Conservation (phyloP, 345 rosid species). For the Eucalyptus erythrocorys region DNA sequence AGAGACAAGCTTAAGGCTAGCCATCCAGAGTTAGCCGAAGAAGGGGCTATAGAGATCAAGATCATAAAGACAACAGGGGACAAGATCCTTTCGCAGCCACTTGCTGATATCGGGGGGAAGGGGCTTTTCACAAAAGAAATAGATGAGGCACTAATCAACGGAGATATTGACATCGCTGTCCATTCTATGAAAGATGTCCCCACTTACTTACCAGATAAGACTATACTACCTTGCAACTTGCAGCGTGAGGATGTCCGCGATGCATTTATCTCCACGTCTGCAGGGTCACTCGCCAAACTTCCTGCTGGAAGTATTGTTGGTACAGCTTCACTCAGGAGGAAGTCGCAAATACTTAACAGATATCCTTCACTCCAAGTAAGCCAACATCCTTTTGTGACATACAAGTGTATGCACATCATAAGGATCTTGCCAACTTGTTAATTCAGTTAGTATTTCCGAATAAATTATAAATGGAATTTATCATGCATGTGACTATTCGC, state of each 20-base stretch:
- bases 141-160: constrained; percentile 77
- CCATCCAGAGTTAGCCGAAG: constrained; percentile 72
- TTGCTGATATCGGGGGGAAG: constrained; percentile 98
- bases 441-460: background rate
- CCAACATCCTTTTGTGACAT: background rate
- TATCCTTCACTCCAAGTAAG: constrained; percentile 71
- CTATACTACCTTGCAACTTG: constrained; percentile 81
- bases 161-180: constrained; percentile 93
- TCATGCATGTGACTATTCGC: background rate
- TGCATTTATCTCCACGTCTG: constrained; percentile 68
- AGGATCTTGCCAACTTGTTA: background rate
- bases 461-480: background rate
- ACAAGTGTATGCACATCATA: background rate
- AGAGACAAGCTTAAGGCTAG: constrained; percentile 58
- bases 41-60: constrained; percentile 85
- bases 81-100: constrained; percentile 82
- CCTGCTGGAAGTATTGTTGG: constrained; percentile 86
- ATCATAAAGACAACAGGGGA: constrained; percentile 96
- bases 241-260: constrained; percentile 94
- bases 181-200: constrained; percentile 99
- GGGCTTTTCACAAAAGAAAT: constrained; percentile 96
- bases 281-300: constrained; percentile 63
- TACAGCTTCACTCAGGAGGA: constrained; percentile 95
- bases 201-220: constrained; percentile 79
- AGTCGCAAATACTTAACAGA: constrained; percentile 87